Base-by-base conservation (phyloP, 768 basidiomycete genomes). In the Leucosporidium creatinivorum region DNA sequence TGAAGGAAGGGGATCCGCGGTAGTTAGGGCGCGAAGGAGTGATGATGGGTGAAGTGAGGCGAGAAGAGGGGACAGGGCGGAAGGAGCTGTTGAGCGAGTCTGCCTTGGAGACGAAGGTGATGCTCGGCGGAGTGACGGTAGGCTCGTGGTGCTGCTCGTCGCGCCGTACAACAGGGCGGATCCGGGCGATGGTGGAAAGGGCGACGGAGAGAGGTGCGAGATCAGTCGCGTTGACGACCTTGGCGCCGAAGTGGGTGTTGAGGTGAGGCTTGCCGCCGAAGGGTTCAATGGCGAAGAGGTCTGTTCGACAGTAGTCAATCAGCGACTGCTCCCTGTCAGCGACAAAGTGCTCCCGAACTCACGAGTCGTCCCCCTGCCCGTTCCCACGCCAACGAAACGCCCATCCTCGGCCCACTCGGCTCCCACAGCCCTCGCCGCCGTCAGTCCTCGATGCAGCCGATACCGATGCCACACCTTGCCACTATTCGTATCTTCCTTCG, bases 391-490 rank as follows among this genome's bases (percentile, higher is more conserved):
- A 26, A 73, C 70, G 59, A 72, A 70, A 10, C 69, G 64, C 5
- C 57, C 61, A 30, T 72, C 72, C 17, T 33, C 2, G 2, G 72
- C 51, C 74, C 74, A 75, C 1, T 47, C n/a, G 0, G 65, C 61
- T 3, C 57, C 10, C 0, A 59, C 33, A 0, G 67, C 58, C 18
- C 26, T 39, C 17, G 72, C 74, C 2, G 62, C 36, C 6, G 68
- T 75, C 30, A 59, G 62, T 18, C 74, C 74, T 0, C 74, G 63
- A 10, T 65, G 57, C 18, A 75, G 70, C 12, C 73, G 26, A 61
- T 75, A 73, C 10, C 74, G 72, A 52, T 75, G 74, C 74, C 72
- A 75, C 9, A 72, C 74, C 19, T 70, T 70, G 30, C 66, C 66
- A 2, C 28, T 13, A 19, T 18, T 21, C 50, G n/a, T 7, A 30